Conservation (phyloP, 306 rosid species). For the Medicago truncatula region MtrunA17r5.0-ANR NC_053042.1:42809501-42810000, state of each 20-base stretch:
- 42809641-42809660: constrained; percentile 71
- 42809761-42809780: constrained; percentile 34
- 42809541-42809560: constrained; percentile 38
- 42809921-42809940: constrained; percentile 10
- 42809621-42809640: constrained; percentile 61
- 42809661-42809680: constrained; percentile 89
- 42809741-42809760: constrained; percentile 27
- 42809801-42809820: constrained; percentile 83
- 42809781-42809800: constrained; percentile 32
- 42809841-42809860: constrained; percentile 77
- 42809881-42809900: constrained; percentile 57
- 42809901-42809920: constrained; percentile 32
- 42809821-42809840: constrained; percentile 65
- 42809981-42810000: constrained; percentile 15
- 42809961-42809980: constrained; percentile 39
- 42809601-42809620: constrained; percentile 88
- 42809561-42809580: constrained; percentile 43
- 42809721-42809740: constrained; percentile 32
- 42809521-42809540: constrained; percentile 38
- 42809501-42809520: constrained; percentile 35
- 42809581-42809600: constrained; percentile 38
- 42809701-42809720: constrained; percentile 89
- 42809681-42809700: constrained; percentile 91
- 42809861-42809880: constrained; percentile 68
- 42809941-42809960: constrained; percentile 34